Evolutionary conservation across 306 rosid genomes (phyloP).

Genomic region (Prunus fruticosa): DNA sequence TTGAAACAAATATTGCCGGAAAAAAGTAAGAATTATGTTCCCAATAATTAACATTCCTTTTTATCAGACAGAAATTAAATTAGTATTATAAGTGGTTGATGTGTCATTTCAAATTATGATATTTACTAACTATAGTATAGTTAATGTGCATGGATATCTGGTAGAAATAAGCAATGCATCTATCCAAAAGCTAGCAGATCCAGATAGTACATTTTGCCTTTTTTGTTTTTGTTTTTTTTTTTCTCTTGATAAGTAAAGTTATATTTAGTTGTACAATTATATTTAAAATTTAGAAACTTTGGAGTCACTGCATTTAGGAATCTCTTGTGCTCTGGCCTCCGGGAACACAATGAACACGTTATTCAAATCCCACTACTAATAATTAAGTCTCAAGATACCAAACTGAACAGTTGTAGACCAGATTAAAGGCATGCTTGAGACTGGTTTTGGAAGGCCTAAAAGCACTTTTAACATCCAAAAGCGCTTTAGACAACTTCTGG

Average conservation of each 20-base stretch:
- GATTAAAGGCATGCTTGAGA: not conserved
- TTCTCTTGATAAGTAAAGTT: no score
- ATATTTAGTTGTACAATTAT: no score
- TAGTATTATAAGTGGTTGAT: not conserved
- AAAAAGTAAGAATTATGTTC: constrained; percentile 42
- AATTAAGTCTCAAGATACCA: not conserved
- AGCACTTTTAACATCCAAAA: no score
- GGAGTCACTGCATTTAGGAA: not conserved
- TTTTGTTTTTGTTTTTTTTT: no score
- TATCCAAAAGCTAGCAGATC: not conserved
- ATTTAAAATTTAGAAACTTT: no score
- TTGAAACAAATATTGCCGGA: constrained; percentile 24
- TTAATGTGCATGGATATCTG: not conserved
- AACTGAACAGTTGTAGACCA: not conserved
- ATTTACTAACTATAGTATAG: not conserved
- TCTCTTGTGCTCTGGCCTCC: not conserved
- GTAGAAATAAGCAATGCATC: not conserved
- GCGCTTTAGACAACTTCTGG: no score
- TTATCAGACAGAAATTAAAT: not conserved
- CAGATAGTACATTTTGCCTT: no score
- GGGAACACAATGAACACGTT: not conserved
- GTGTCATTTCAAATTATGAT: not conserved
- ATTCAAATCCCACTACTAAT: not conserved
- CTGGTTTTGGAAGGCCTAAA: no score
- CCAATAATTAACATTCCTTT: not conserved